Conservation (phyloP, 768 basidiomycete species). For the Lactarius sanguifluus region DNA sequence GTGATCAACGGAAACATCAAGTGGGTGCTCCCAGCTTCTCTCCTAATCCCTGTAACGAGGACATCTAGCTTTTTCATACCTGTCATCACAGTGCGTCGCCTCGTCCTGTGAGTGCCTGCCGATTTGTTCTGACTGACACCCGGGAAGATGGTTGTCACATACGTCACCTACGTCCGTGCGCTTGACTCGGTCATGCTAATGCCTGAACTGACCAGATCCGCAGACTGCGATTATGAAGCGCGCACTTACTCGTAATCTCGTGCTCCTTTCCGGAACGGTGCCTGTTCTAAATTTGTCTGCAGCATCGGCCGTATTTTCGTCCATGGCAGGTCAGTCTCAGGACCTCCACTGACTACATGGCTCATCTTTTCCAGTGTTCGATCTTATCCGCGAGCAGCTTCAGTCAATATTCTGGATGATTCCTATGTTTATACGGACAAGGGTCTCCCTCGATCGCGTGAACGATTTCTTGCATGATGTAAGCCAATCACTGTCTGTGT, state of each 20-base stretch:
- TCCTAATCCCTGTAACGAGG: not conserved
- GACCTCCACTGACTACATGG: not conserved
- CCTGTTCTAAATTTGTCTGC: not conserved
- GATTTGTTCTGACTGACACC: not conserved
- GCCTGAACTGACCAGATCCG: not conserved
- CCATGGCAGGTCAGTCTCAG: conserved; percentile 29
- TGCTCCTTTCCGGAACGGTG: not conserved
- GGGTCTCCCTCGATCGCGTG: conserved; percentile 44
- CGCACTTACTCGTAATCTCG: conserved; percentile 34
- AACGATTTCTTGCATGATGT: conserved; percentile 41
- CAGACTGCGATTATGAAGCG: conserved; percentile 38
- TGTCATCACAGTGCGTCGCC: conserved; percentile 36
- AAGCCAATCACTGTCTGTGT: not conserved
- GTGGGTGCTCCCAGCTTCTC: conserved; percentile 26
- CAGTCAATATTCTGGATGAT: conserved; percentile 31
- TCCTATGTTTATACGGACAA: conserved; percentile 33
- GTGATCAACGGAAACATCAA: conserved; percentile 38
- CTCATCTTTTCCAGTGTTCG: conserved; percentile 39
- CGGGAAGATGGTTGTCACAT: conserved; percentile 38
- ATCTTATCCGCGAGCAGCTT: conserved; percentile 40
- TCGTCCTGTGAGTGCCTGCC: not conserved
- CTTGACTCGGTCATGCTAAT: not conserved
- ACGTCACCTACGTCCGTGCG: conserved; percentile 36
- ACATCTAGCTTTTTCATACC: conserved; percentile 39
- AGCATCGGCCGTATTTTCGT: conserved; percentile 36